A percentile compares a stretch with the other conserved stretches of the same genome.
phyloP scores from a whole-genome alignment of 2,329 filamentous ascomycete genomes.

The Neofusicoccum cordaticola region DNA sequence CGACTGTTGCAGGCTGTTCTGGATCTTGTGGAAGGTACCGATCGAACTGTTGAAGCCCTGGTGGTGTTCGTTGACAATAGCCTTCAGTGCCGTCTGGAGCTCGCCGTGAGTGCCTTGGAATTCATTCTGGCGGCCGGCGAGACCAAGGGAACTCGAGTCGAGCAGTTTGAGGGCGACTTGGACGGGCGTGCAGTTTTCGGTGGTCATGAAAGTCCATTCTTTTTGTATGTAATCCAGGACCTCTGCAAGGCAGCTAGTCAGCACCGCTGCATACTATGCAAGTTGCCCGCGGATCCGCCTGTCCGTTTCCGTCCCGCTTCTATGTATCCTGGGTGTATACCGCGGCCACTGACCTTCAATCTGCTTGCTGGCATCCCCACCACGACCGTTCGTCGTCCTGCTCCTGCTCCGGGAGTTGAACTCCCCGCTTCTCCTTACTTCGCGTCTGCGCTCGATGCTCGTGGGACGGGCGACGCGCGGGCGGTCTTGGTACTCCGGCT shows the following conservation, averaged over 20 bases:
- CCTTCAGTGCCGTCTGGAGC: conserved; percentile 88
- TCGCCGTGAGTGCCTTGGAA: conserved; percentile 83
- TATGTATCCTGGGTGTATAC: background rate
- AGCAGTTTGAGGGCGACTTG: conserved; percentile 93
- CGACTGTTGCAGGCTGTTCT: conserved; percentile 83
- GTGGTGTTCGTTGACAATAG: conserved; percentile 96
- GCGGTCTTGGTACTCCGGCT: conserved; percentile 21
- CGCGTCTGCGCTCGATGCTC: conserved; percentile 43
- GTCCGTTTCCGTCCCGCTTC: background rate
- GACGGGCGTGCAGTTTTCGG: conserved; percentile 84
- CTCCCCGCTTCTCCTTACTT: conserved; percentile 40
- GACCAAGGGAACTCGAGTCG: conserved; percentile 87
- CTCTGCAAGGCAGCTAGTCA: conserved; percentile 35
- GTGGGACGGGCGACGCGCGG: conserved; percentile 34
- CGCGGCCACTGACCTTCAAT: conserved; percentile 33
- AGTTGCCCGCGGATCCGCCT: background rate
- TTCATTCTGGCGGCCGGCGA: conserved; percentile 81
- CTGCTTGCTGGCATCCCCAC: conserved; percentile 26
- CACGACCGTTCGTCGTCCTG: background rate
- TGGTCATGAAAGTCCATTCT: conserved; percentile 91
- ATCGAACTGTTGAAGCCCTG: conserved; percentile 99
- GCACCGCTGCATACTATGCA: background rate
- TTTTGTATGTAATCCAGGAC: conserved; percentile 78
- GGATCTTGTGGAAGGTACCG: conserved; percentile 98
- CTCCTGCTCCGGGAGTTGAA: conserved; percentile 3